Conservation (phyloP, 1,284 basidiomycete species). For the Malassezia yamatoensis region DNA sequence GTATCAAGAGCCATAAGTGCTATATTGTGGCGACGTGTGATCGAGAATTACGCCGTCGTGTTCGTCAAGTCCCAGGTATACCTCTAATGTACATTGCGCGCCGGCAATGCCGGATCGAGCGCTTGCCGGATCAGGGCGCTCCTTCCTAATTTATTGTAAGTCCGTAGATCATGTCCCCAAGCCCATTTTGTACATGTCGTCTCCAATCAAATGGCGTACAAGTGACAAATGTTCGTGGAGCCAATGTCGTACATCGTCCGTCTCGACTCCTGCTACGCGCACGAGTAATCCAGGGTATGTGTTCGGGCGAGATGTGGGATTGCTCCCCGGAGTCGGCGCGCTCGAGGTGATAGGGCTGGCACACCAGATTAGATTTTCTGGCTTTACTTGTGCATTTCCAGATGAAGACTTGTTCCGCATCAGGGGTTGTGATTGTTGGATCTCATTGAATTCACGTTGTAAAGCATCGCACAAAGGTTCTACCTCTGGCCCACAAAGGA, state of each 20-base stretch:
- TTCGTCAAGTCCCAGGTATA: conserved; percentile 60
- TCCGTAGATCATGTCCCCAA: conserved; percentile 11
- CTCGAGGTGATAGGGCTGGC: conserved; percentile 50
- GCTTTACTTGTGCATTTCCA: conserved; percentile 51
- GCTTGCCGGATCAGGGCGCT: conserved; percentile 43
- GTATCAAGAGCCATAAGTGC: conserved; percentile 87
- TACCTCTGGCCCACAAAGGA: conserved; percentile 62
- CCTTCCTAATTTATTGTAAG: conserved; percentile 19
- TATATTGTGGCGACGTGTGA: conserved; percentile 98
- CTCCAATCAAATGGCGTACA: conserved; percentile 50
- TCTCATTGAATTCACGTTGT: conserved; percentile 53
- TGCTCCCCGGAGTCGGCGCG: conserved; percentile 4
- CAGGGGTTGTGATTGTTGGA: conserved; percentile 51
- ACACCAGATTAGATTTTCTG: conserved; percentile 67
- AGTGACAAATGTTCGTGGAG: conserved; percentile 54
- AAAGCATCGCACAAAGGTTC: conserved; percentile 53
- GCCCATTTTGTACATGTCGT: conserved; percentile 30
- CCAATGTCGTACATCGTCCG: conserved; percentile 64
- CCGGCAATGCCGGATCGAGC: conserved; percentile 39
- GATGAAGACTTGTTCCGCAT: conserved; percentile 17
- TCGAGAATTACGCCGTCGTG: conserved; percentile 77
- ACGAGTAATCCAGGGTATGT: conserved; percentile 52
- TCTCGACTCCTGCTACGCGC: conserved; percentile 62
- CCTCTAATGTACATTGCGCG: conserved; percentile 46
- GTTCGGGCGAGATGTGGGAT: not conserved